Evolutionary conservation across 2,329 filamentous ascomycete species (phyloP), one percentile per base, ranked within the genome.

Genomic region (Cladophialophora yegresii): DNA sequence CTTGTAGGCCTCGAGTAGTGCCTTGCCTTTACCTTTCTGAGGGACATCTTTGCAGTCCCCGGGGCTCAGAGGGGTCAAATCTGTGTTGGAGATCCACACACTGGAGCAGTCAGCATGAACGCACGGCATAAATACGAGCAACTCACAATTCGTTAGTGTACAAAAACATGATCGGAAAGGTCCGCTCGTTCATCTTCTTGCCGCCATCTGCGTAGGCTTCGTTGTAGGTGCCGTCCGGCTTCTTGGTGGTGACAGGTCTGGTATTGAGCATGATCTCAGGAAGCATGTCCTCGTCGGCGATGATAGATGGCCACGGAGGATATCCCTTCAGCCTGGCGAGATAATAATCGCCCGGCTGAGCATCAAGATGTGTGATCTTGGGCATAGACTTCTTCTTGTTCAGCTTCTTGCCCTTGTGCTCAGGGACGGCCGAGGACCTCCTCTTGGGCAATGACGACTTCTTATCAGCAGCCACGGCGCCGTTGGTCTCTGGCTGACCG

Each of bases 141-240:
- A 87, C 93, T 86, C 81, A 99, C 95, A 99, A 98, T 83, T 98
- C 93, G 73, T 98, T 97, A 43, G 93, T 96, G 69, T 87, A 83
- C 57, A 98, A 81, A 76, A 96, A 98, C 93, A 98, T 97, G 74
- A 98, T 88, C 4, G 93, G 91, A 75, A 92, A 98, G 32, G 90
- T 92, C 68, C 93, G 86, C 77, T 97, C 92, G 67, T 88, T 86
- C 49, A 85, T 87, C 70, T 92, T 90, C 81, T 95, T 95, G 72
- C 91, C 93, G 66, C 90, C 93, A 72, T 96, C 92, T 47, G 88
- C 86, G 74, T 91, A 97, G 69, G 93, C 90, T 65, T 92, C 91
- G 60, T 91, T 88, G 76, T 95, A 96, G 47, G 89, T 90, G 63
- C 93, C 93, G 77, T 98, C 93, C 23, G 85, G 80, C 64, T 90